Percentiles rank a stretch among this genome's conserved stretches.
These are phyloP conservation scores for Macroventuria anomochaeta DNA, from an alignment of 2,329 filamentous ascomycete species.

Conservation along the genomic window DNA sequence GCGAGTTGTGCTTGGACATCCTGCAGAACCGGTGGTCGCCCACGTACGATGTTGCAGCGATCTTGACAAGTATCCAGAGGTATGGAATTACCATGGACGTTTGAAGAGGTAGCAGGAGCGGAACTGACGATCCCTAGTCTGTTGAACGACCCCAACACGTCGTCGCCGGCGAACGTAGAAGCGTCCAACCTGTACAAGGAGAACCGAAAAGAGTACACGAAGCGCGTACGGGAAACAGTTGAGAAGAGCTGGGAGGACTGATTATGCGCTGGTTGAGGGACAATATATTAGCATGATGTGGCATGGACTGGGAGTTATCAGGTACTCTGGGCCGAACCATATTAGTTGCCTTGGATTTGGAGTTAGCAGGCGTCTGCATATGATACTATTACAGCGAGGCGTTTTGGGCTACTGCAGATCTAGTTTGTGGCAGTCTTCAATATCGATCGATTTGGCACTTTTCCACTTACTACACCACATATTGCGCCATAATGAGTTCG, in stretches of 20 bases:
- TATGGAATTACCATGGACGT: constrained; percentile 48
- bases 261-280: not conserved
- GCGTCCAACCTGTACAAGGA: constrained; percentile 98
- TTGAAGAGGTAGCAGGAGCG: constrained; percentile 5
- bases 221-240: constrained; percentile 92
- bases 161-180: constrained; percentile 95
- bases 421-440: constrained; percentile 19
- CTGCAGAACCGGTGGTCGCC: constrained; percentile 98
- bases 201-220: constrained; percentile 94
- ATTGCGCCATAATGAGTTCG: not conserved
- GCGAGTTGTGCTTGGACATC: constrained; percentile 95
- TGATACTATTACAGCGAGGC: constrained; percentile 34
- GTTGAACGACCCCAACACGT: constrained; percentile 98
- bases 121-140: constrained; percentile 64
- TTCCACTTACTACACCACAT: not conserved
- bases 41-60: constrained; percentile 96
- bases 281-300: constrained; percentile 18
- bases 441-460: constrained; percentile 1
- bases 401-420: constrained; percentile 26
- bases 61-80: constrained; percentile 98
- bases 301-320: constrained; percentile 34
- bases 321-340: constrained; percentile 5
- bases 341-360: constrained; percentile 24
- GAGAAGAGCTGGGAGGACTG: constrained; percentile 99
- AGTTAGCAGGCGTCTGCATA: constrained; percentile 18